Base-by-base conservation (phyloP, 108 stramenopile species). In the Pseudonitzschia multiseries region DNA sequence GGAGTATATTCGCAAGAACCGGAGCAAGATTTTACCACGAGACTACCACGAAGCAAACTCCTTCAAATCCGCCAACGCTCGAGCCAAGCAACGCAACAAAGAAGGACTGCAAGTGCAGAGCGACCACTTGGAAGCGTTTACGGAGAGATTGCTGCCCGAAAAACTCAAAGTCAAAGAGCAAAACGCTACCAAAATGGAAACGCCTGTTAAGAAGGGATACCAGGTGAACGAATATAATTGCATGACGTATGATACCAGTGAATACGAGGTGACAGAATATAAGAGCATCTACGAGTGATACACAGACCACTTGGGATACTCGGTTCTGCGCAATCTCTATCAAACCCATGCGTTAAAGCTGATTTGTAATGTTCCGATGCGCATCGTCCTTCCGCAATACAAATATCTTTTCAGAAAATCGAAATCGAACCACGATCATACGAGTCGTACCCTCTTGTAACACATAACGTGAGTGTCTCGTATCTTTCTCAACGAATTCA, bases 271-370 rank as follows among this genome's bases (percentile, higher is more conserved):
- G 17, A n/a, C 33, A 18, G 73, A 74, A 51, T 74, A 74, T 54
- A 74, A 74, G 56, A 74, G 73, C 41, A 17, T 74, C 15, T 74
- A 74, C 41, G 73, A 74, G 26, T 67, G 54, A 56, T 2, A 2
- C 17, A 26, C 4, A 59, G 33, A 64, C 13, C 12, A 14, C 13
- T 48, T 36, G 36, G 36, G 36, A 36, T 6, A 36, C 36, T 36
- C 36, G 2, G 36, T 36, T 36, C 4, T 2, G 6, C 2, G 2
- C 36, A 36, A 36, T 36, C 36, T 36, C 36, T 36, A 36, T 6
- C 4, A 36, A 36, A 36, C 2, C 6, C 4, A 36, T 36, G 36
- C 36, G 6, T 2, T 6, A 36, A 36, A 36, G 36, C 6, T 36
- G 36, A 5, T 5, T 36, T 36, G 2, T 6, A 36, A 36, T 36